Conservation (phyloP, 2,329 filamentous ascomycete species). For the Ophioceras dolichostomum region DNA sequence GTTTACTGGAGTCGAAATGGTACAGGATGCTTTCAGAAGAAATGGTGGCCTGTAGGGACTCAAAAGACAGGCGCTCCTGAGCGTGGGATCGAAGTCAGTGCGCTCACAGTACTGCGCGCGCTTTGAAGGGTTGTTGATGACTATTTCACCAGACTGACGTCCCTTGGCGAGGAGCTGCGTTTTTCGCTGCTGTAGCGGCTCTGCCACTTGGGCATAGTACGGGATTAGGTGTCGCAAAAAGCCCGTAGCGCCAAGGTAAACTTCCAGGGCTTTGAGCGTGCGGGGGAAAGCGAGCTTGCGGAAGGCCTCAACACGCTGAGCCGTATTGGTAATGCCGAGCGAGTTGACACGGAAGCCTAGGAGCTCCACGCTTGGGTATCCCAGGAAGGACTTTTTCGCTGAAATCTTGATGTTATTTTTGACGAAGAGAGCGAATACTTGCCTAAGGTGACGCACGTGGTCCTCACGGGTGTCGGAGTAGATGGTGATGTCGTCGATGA, state of each 20-base stretch:
- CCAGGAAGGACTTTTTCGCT: background rate
- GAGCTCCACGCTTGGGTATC: background rate
- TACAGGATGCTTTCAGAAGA: too few relatives aligned
- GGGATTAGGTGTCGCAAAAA: background rate
- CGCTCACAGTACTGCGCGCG: background rate
- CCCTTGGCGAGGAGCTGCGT: background rate
- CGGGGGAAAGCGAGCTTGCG: background rate
- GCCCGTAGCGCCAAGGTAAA: background rate
- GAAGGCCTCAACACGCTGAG: background rate
- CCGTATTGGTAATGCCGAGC: background rate
- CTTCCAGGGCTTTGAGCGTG: background rate
- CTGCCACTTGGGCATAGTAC: background rate
- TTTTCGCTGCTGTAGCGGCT: background rate
- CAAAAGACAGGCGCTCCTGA: too few relatives aligned
- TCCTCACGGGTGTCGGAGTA: background rate
- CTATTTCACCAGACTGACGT: background rate
- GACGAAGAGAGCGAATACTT: background rate
- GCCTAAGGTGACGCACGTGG: background rate
- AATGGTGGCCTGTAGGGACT: too few relatives aligned
- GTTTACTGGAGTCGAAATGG: too few relatives aligned
- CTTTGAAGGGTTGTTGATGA: background rate
- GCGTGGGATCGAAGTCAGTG: too few relatives aligned
- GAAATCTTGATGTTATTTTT: background rate
- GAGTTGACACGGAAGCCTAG: background rate
- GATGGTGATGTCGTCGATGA: background rate